Base-by-base conservation (phyloP, 73 alveolate species). In the Uronychia setigera region DNA sequence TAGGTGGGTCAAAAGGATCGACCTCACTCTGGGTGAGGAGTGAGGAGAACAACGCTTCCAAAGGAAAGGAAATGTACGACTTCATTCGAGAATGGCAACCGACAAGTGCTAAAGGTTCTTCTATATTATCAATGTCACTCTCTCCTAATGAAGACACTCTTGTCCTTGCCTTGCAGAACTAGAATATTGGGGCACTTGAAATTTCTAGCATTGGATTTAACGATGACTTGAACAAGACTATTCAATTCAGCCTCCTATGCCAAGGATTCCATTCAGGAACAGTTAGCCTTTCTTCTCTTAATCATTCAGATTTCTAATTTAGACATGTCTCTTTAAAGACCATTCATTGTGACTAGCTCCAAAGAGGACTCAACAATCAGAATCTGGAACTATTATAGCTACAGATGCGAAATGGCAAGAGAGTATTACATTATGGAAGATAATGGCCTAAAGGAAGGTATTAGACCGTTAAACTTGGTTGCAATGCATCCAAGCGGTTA, bases 401-500 rank as follows among this genome's bases (percentile, higher is more conserved):
- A 87, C 26, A 77, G 87, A 77, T 96, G 98, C 86, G 98, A 92
- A 75, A 58, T 94, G 58, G 93, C 96, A 57, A 75, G 88, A 34
- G 88, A 83, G 76, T 88, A n/a, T 0, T 74, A 32, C 60, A 0
- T 46, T 29, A 14, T 26, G 26, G 77, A 79, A 11, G 77, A 79
- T 81, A 27, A n/a, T 33, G 34, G 32, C 0, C 92, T 89, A 13
- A 94, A 86, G 90, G 94, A 93, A 60, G 76, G 76, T 13, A 77
- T 78, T 26, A 81, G 57, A 33, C 94, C 95, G 0, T 82, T 97
- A 35, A 91, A 92, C 78, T 89, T 98, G 1, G 97, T 98, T 14
- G 98, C 99, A 1, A 86, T 98, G 33, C 99, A 98, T 86, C 99
- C 99, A 0, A 85, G 97, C 74, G 99, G 99, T 31, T 98, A 96